These are phyloP conservation scores for Ceratobasidium sp. DNA, from an alignment of 1,284 basidiomycete genomes.

Conservation along the genomic window DNA sequence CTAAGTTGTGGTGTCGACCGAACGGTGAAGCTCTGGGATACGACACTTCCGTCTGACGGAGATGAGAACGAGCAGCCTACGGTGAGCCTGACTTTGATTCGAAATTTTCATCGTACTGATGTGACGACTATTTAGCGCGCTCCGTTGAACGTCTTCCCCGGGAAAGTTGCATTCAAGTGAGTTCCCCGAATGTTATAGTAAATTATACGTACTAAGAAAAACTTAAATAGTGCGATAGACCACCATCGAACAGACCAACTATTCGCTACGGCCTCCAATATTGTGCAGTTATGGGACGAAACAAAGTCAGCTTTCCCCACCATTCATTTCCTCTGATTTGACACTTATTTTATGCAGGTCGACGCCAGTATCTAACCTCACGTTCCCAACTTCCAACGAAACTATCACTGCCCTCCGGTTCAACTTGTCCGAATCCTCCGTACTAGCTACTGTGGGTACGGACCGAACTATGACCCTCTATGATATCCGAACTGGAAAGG, in stretches of 20 bases:
- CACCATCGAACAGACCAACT: conserved; percentile 88
- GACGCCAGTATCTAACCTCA: conserved; percentile 81
- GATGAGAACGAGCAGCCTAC: conserved; percentile 51
- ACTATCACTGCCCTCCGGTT: conserved; percentile 90
- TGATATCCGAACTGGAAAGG: conserved; percentile 95
- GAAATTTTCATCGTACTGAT: conserved; percentile 21
- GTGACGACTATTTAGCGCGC: background rate
- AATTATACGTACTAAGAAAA: conserved; percentile 16
- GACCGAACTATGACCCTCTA: conserved; percentile 97
- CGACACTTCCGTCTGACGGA: conserved; percentile 46
- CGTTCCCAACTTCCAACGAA: conserved; percentile 85
- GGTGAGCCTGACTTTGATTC: conserved; percentile 47
- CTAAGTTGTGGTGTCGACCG: conserved; percentile 93
- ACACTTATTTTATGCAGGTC: conserved; percentile 57
- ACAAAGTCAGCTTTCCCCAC: conserved; percentile 71
- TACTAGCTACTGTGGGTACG: conserved; percentile 92
- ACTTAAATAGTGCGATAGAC: conserved; percentile 75
- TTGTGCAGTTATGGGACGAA: conserved; percentile 98
- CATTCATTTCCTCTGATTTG: background rate
- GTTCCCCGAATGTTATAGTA: conserved; percentile 47
- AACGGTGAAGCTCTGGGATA: conserved; percentile 91
- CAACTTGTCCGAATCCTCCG: conserved; percentile 92
- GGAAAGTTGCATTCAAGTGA: conserved; percentile 89
- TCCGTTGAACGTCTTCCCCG: conserved; percentile 79
- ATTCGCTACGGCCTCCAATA: conserved; percentile 94